These are phyloP conservation scores for Triangularia setosa DNA, from an alignment of 2,329 filamentous ascomycete species.

Conservation along the genomic window DNA sequence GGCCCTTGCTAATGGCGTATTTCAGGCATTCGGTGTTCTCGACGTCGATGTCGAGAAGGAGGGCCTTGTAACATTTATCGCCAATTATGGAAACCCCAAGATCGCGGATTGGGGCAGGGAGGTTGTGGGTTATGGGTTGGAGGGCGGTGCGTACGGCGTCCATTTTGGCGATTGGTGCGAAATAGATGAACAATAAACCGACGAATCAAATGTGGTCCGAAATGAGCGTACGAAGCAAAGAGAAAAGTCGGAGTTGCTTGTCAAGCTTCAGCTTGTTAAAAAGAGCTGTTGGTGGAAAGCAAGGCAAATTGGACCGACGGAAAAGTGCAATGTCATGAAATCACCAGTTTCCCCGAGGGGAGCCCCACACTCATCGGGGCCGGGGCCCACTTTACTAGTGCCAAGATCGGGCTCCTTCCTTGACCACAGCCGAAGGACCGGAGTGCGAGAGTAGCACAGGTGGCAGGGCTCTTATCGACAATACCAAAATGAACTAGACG, in stretches of 20 bases:
- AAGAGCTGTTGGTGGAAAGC: background rate
- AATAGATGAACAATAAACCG: background rate
- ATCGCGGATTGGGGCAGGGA: conserved; percentile 71
- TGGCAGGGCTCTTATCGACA: too few species aligned
- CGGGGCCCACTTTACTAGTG: background rate
- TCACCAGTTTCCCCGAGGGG: background rate
- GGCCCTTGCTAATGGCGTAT: conserved; percentile 83
- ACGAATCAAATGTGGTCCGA: background rate
- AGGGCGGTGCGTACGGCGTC: conserved; percentile 59
- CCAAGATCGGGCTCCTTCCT: background rate
- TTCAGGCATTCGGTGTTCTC: conserved; percentile 76
- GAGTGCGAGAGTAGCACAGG: background rate
- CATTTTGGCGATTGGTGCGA: conserved; percentile 40
- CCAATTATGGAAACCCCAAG: conserved; percentile 77
- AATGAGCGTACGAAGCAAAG: background rate
- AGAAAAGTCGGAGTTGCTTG: background rate
- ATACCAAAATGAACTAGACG: background rate
- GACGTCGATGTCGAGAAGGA: conserved; percentile 81
- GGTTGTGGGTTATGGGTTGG: conserved; percentile 66
- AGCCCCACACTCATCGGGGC: background rate
- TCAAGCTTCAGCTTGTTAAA: background rate
- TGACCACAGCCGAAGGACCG: background rate
- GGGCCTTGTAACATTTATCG: conserved; percentile 74
- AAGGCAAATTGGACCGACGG: background rate
- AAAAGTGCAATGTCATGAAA: background rate